A percentile compares a stretch with the other conserved stretches of the same genome.
Evolutionary conservation across 139 green algal genomes (phyloP).

Genomic region (Auxenochlorella pyrenoidosa): DNA sequence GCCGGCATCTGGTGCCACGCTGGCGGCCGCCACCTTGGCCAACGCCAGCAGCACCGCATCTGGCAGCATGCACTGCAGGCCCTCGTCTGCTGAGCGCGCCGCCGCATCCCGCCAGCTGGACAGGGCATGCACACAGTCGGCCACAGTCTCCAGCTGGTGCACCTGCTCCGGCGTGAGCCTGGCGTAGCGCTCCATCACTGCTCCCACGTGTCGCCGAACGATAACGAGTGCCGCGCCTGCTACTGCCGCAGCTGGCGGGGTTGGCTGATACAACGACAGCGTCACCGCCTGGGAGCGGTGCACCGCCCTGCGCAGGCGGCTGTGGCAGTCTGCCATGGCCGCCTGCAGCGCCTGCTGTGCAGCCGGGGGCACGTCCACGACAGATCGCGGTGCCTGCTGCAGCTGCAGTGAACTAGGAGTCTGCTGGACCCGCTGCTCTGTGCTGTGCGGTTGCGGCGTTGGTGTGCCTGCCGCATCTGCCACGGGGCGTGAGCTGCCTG

Average conservation of each 20-base stretch:
- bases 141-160: constrained; percentile 5
- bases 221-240: not conserved
- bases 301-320: constrained; percentile 26
- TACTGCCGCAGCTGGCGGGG: constrained; percentile 16
- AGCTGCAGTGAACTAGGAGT: not conserved
- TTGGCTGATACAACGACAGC: constrained; percentile 39
- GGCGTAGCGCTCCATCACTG: not conserved
- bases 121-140: constrained; percentile 57
- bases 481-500: not conserved
- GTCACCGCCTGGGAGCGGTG: constrained; percentile 44
- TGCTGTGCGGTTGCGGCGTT: not conserved
- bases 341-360: not conserved
- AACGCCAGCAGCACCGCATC: constrained; percentile 50
- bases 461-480: not conserved
- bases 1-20: not conserved
- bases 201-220: not conserved
- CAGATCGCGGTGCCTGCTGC: not conserved
- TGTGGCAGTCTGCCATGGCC: not conserved
- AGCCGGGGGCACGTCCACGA: not conserved
- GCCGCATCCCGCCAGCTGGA: constrained; percentile 65
- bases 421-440: not conserved
- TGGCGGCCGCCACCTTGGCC: constrained; percentile 12
- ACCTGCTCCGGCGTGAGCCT: constrained; percentile 19
- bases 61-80: constrained; percentile 53
- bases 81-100: constrained; percentile 53